Evolutionary conservation across 495 filamentous ascomycete species (phyloP), one percentile per base, ranked within the genome.

Genomic region (Tuber borchii): DNA sequence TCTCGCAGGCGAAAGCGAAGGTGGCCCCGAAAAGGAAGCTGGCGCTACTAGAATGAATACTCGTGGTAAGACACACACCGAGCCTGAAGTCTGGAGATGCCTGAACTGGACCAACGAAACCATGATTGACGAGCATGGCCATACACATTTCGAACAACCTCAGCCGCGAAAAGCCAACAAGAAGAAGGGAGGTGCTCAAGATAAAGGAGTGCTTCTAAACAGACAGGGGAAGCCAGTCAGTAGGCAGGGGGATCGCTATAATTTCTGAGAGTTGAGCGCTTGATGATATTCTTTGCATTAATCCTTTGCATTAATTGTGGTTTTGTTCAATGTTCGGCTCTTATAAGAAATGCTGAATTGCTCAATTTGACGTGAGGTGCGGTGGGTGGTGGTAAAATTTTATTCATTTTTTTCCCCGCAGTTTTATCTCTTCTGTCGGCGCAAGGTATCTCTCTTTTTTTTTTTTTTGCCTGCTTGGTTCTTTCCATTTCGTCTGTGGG

Each of bases 101-200:
- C 85, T 97, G 56, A 85, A 85, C 19, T 99, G 96, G 96, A 87
- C 86, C 61, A 99, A 98, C 82, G 89, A 86, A 0, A 91, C 89
- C 73, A 93, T 93, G 26, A 78, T 93, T 10, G 87, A 90, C 2
- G 90, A 97, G 44, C 83, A 91, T 68, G 94, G 94, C 2, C 92
- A 97, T 82, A 86, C 93, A 37, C 95, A 99, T 82, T 90, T 90
- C 65, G 89, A 95, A 75, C 89, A 91, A 72, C 91, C 91, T 61
- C 88, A 90, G 37, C 89, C 91, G 31, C 85, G 88, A 68, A 89
- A 90, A 82, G 85, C 87, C 71, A 84, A 86, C 51, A 91, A 90
- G 84, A 88, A 90, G 83, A 77, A 79, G 45, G 77, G 77, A 45
- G 75, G 79, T 44, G 51, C 75, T 46, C 72, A 74, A 44, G 79